Conservation (phyloP, 176 grass and related monocot genomes). For the Carex pumila region DNA sequence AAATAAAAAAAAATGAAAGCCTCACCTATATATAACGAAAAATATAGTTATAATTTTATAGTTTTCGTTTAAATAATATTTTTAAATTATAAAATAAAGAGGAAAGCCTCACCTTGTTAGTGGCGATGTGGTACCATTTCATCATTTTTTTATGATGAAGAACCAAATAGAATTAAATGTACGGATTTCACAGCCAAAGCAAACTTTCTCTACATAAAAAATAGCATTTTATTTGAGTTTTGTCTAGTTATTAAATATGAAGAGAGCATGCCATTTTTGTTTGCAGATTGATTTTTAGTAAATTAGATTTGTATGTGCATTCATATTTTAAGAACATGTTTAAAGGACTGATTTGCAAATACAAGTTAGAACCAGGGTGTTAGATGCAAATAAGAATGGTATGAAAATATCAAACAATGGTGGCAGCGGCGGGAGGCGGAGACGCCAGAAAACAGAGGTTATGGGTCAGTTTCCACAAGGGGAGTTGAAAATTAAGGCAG, state of each 20-base stretch:
- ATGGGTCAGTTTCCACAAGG: slow-evolving; percentile 17
- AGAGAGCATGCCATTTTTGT: no score
- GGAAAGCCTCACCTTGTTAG: not conserved
- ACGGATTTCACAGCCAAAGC: not conserved
- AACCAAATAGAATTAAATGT: not conserved
- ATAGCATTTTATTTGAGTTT: no score
- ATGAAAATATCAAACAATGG: not conserved
- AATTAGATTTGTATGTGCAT: not conserved
- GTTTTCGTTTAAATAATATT: not conserved
- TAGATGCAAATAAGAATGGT: not conserved
- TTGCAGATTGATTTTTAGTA: not conserved
- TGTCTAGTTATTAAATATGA: no score
- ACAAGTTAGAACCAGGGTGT: not conserved
- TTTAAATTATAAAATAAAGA: not conserved
- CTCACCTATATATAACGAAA: not conserved
- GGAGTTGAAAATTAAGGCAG: slow-evolving; percentile 25
- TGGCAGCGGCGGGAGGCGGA: not conserved
- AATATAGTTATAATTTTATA: not conserved
- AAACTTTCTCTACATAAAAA: not conserved
- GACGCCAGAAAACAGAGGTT: not conserved
- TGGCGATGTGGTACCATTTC: not conserved
- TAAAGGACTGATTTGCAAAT: not conserved
- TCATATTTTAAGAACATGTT: not conserved
- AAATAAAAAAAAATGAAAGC: not conserved
- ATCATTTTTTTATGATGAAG: not conserved